phyloP scores from a whole-genome alignment of 768 basidiomycete genomes.

The Pisolithus orientalis region DNA sequence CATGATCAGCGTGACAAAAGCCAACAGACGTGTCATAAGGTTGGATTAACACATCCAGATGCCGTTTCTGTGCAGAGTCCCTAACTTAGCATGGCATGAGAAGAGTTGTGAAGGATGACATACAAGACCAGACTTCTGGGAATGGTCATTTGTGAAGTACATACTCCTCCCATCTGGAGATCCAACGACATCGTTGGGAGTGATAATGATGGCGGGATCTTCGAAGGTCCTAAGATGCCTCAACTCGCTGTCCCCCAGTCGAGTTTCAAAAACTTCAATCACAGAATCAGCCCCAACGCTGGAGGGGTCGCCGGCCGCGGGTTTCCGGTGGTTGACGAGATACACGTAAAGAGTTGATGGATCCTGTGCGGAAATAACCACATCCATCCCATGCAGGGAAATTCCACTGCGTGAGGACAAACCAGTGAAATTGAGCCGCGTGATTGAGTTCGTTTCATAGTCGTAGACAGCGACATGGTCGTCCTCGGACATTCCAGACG shows the following conservation, averaged over 20 bases:
- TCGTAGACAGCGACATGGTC: slow-evolving; percentile 63
- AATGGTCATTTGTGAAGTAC: slow-evolving; percentile 66
- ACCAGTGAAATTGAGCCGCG: slow-evolving; percentile 37
- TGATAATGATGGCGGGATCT: slow-evolving; percentile 42
- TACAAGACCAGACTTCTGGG: slow-evolving; percentile 48
- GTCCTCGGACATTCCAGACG: slow-evolving; percentile 30
- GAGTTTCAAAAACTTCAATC: slow-evolving; percentile 63
- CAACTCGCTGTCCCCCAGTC: slow-evolving; percentile 36
- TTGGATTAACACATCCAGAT: slow-evolving; percentile 25
- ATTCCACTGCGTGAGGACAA: slow-evolving; percentile 37
- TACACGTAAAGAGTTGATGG: slow-evolving; percentile 54
- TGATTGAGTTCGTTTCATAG: slow-evolving; percentile 38
- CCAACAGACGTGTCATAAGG: slow-evolving; percentile 44
- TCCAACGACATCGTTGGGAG: slow-evolving; percentile 73
- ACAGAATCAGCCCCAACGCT: slow-evolving; percentile 63
- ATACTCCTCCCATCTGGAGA: slow-evolving; percentile 56
- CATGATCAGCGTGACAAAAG: slow-evolving; percentile 54
- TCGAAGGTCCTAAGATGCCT: slow-evolving; percentile 53
- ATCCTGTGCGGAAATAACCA: slow-evolving; percentile 46
- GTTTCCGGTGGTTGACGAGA: slow-evolving; percentile 65
- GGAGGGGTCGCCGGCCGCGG: slow-evolving; percentile 32
- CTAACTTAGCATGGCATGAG: neutral
- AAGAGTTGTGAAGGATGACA: slow-evolving; percentile 14
- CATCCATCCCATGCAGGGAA: slow-evolving; percentile 63
- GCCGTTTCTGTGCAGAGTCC: slow-evolving; percentile 13